These are phyloP conservation scores for Ascochyta lentis DNA, from an alignment of 2,329 filamentous ascomycete genomes.

Conservation along the genomic window DNA sequence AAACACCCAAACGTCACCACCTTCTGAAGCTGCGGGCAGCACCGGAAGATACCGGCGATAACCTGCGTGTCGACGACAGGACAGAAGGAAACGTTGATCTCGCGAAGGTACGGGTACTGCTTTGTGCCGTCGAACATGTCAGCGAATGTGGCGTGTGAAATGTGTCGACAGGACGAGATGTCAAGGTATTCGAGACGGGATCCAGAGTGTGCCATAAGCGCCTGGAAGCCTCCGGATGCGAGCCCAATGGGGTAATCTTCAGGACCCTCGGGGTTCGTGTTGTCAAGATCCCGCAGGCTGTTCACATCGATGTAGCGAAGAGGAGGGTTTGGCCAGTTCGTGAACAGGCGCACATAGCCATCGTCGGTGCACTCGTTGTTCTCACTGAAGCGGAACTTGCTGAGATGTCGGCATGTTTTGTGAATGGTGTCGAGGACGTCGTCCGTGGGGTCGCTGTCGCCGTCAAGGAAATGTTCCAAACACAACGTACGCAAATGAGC, in stretches of 20 bases:
- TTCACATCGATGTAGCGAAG: conserved; percentile 76
- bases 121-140: conserved; percentile 70
- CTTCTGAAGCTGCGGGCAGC: conserved; percentile 65
- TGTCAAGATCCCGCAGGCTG: conserved; percentile 78
- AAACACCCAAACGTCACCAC: conserved; percentile 70
- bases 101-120: conserved; percentile 70
- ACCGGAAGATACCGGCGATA: conserved; percentile 67
- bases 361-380: conserved; percentile 78
- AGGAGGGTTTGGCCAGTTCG: conserved; percentile 74
- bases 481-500: conserved; percentile 76
- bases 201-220: conserved; percentile 85
- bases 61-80: conserved; percentile 70
- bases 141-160: conserved; percentile 74
- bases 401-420: conserved; percentile 68
- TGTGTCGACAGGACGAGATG: conserved; percentile 84
- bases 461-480: conserved; percentile 69
- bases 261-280: conserved; percentile 69
- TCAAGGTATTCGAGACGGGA: conserved; percentile 70
- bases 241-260: conserved; percentile 70
- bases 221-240: conserved; percentile 75
- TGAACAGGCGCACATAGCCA: conserved; percentile 76
- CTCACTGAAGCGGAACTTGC: conserved; percentile 81
- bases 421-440: conserved; percentile 73
- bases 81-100: conserved; percentile 81
- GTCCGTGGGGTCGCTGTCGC: conserved; percentile 63